Base-by-base conservation (phyloP, 345 rosid species). In the Citrus medica region DNA sequence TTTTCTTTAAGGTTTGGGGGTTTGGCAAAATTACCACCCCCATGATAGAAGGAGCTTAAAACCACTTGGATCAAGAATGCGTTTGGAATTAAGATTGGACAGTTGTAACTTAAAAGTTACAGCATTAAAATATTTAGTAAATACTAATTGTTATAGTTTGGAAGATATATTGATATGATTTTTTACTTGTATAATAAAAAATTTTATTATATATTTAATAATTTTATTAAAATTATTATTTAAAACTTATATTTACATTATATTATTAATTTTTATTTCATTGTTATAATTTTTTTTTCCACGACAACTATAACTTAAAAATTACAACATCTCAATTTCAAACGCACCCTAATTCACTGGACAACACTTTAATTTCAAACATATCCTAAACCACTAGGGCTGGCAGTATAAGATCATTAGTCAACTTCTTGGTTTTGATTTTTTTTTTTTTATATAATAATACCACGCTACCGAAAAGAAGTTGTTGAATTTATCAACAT, bases 291-390 rank as follows among this genome's bases (percentile, higher is more conserved):
- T 30, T 30, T 30, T 28, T 30, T 30, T 3, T 30, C 0, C 3
- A 30, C 3, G 0, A 30, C 30, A 30, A 0, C 0, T 30, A 0
- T 32, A 32, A 32, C 0, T 32, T 32, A 3, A 32, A 32, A 32
- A 32, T 32, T 32, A 32, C 0, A 32, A 32, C 0, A 32, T 0
- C 0, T 32, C 0, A 32, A 32, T 32, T 32, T 3, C 0, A 32
- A 32, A 32, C 4, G 0, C 4, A 3, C 0, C 0, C 17, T 3
- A n/a, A n/a, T n/a, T n/a, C n/a, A n/a, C n/a, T n/a, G n/a, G n/a
- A 32, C 0, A 32, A 32, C 0, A 32, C 0, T 0, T 32, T 0
- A 32, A 32, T 32, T 32, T 3, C 0, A 32, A 32, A 32, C 4
- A 0, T 0, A 3, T 0, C 0, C 17, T 3, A 13, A 46, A 17